Evolutionary conservation across 345 rosid species (phyloP).

Genomic region (Linum lewisii): DNA sequence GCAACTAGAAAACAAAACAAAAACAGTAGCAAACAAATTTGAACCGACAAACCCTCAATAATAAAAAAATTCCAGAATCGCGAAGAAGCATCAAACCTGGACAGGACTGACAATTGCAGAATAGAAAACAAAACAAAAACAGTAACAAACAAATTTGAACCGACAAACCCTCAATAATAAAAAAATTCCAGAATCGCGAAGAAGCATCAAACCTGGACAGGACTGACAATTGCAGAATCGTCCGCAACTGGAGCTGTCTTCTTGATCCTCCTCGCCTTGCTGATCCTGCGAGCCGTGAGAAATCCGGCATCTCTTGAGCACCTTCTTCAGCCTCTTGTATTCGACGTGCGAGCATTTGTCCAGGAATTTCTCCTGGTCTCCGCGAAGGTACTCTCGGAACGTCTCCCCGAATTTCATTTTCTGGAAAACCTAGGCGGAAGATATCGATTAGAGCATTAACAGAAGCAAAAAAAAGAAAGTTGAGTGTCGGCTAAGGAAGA

Average conservation of each 20-base stretch:
- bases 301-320: slow-evolving; percentile 56
- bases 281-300: slow-evolving; percentile 26
- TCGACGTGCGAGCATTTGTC: slow-evolving; percentile 67
- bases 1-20: slow-evolving; percentile 40
- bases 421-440: slow-evolving; percentile 3
- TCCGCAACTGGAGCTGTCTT: slow-evolving; percentile 4
- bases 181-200: background rate
- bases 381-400: slow-evolving; percentile 60
- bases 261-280: slow-evolving; percentile 10
- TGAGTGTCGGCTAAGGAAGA: background rate
- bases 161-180: background rate
- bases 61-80: background rate
- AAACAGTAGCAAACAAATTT: background rate
- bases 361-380: slow-evolving; percentile 52
- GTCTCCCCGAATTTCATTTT: slow-evolving; percentile 90
- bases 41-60: background rate
- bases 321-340: slow-evolving; percentile 79
- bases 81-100: slow-evolving; percentile 30
- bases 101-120: slow-evolving; percentile 57
- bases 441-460: background rate
- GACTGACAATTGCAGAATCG: slow-evolving; percentile 37
- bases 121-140: slow-evolving; percentile 19
- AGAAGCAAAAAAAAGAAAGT: no score
- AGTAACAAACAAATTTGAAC: background rate
- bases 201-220: slow-evolving; percentile 43